phyloP scores from a whole-genome alignment of 257 asterid genomes.

The Nicotiana attenuata region DNA sequence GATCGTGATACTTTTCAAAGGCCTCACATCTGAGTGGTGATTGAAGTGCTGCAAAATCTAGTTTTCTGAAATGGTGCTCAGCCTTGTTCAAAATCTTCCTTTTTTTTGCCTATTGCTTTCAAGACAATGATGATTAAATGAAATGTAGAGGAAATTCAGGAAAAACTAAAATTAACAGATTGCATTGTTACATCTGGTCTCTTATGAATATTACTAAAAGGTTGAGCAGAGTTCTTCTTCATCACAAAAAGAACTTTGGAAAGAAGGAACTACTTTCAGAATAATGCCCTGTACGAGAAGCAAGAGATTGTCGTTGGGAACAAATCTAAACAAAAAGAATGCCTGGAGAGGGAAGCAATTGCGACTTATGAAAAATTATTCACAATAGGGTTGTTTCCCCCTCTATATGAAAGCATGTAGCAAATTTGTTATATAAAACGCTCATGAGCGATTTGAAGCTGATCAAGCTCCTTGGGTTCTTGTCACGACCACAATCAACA shows the following conservation, averaged over 20 bases:
- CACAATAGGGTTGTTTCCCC: not conserved
- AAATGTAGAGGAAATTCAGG: not conserved
- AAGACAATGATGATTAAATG: not conserved
- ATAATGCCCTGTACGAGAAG: not conserved
- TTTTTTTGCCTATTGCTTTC: not conserved
- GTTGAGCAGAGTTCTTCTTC: not conserved
- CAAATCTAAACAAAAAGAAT: not conserved
- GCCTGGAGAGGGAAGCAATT: not conserved
- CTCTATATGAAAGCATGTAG: not conserved
- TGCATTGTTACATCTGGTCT: not conserved
- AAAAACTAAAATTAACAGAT: not conserved
- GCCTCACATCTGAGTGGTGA: not conserved
- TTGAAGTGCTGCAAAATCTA: not conserved
- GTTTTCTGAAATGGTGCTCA: not conserved
- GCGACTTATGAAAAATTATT: not conserved
- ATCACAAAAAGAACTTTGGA: not conserved
- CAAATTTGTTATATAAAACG: not conserved
- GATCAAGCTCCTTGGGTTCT: slow-evolving; percentile 23
- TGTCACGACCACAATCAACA: slow-evolving; percentile 45
- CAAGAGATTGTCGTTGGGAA: not conserved
- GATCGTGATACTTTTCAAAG: not conserved
- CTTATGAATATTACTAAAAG: not conserved
- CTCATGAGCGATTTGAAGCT: not conserved
- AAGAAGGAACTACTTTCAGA: not conserved
- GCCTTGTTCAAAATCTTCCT: not conserved